Conservation (phyloP, 495 filamentous ascomycete species). For the Talaromyces thailandensis region DNA sequence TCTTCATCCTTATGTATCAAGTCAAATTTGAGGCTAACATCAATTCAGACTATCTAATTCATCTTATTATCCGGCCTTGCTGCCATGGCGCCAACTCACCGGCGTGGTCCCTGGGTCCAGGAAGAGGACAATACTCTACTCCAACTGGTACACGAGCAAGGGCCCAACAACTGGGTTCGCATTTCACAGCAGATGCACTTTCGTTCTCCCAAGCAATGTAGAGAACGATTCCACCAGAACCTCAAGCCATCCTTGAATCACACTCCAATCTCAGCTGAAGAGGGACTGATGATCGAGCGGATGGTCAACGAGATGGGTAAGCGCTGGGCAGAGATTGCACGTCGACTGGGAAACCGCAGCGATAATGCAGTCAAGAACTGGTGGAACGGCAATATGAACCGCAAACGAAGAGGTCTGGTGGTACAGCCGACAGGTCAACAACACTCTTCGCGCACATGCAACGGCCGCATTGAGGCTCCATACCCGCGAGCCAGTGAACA, state of each 20-base stretch:
- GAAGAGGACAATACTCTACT: slow-evolving; percentile 68
- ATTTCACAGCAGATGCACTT: slow-evolving; percentile 70
- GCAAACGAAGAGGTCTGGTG: slow-evolving; percentile 42
- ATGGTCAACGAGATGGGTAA: slow-evolving; percentile 79
- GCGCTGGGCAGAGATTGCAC: slow-evolving; percentile 91
- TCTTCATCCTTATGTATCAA: background rate
- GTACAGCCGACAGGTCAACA: slow-evolving; percentile 21
- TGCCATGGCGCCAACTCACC: slow-evolving; percentile 46
- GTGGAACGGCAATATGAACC: slow-evolving; percentile 96
- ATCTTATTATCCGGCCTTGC: background rate
- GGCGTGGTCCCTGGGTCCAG: slow-evolving; percentile 84
- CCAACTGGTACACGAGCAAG: slow-evolving; percentile 63
- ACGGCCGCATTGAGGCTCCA: slow-evolving; percentile 32
- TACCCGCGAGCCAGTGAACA: slow-evolving; percentile 24
- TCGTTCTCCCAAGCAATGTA: slow-evolving; percentile 89
- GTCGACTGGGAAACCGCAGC: slow-evolving; percentile 75
- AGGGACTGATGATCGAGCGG: slow-evolving; percentile 73
- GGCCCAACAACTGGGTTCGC: slow-evolving; percentile 85
- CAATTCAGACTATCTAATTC: background rate
- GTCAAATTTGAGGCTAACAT: background rate
- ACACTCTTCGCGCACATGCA: slow-evolving; percentile 27
- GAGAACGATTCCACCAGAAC: slow-evolving; percentile 93
- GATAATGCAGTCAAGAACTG: slow-evolving; percentile 99
- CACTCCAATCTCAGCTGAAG: slow-evolving; percentile 83
- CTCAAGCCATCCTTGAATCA: slow-evolving; percentile 87